Percentiles rank a stretch among this genome's conserved stretches.
phyloP scores from a whole-genome alignment of 2,329 filamentous ascomycete genomes.

The Pyricularia grisea region DNA sequence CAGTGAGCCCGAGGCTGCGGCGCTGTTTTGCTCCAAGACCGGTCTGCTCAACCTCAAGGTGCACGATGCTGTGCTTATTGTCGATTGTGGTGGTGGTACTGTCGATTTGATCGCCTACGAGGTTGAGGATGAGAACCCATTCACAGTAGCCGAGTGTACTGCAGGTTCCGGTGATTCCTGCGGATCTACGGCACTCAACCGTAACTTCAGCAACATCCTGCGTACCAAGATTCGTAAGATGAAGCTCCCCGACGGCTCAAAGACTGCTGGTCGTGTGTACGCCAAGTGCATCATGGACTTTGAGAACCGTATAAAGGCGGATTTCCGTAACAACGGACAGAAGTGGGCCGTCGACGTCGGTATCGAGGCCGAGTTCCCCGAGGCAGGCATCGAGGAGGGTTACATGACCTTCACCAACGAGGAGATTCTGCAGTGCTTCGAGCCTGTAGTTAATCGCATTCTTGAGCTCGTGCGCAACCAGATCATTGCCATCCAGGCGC shows the following conservation, averaged over 20 bases:
- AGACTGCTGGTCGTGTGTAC: constrained; percentile 95
- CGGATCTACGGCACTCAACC: constrained; percentile 94
- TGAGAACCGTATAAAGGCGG: constrained; percentile 98
- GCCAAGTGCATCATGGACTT: constrained; percentile 99
- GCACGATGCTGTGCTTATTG: constrained; percentile 96
- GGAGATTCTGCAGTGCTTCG: constrained; percentile 97
- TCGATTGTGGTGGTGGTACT: constrained; percentile 96
- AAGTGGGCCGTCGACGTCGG: constrained; percentile 99
- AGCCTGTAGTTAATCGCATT: constrained; percentile 95
- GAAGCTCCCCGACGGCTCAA: constrained; percentile 95
- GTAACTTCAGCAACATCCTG: constrained; percentile 97
- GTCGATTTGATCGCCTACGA: constrained; percentile 99
- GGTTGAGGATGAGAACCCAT: constrained; percentile 94
- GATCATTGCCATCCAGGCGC: constrained; percentile 97
- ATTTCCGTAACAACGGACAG: constrained; percentile 98
- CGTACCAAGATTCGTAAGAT: constrained; percentile 98
- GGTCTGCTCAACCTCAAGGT: constrained; percentile 93
- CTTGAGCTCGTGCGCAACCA: constrained; percentile 94
- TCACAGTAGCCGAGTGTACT: constrained; percentile 94
- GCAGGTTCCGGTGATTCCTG: constrained; percentile 96
- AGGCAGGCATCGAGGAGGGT: constrained; percentile 95
- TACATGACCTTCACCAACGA: constrained; percentile 99
- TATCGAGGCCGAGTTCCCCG: constrained; percentile 95
- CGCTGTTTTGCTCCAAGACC: constrained; percentile 96
- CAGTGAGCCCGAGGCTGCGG: constrained; percentile 92